These are phyloP conservation scores for Chalaropsis ovoidea DNA, from an alignment of 2,329 filamentous ascomycete species.

Conservation along the genomic window DNA sequence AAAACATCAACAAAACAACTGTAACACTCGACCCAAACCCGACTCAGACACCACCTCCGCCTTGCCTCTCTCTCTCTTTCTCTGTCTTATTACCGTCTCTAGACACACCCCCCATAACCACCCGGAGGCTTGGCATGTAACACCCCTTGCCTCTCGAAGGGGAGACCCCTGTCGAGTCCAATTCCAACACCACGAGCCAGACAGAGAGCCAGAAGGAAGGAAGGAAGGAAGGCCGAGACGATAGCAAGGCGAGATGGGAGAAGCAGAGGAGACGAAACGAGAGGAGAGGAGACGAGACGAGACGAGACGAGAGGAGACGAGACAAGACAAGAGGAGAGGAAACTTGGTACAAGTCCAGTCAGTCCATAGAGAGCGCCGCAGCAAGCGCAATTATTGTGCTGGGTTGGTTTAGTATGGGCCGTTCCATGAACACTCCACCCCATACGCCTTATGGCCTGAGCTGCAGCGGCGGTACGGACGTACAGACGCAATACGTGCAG, in stretches of 20 bases:
- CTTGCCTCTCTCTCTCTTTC: neutral
- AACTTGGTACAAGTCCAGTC: too few species aligned
- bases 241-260: neutral
- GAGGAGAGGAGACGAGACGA: neutral
- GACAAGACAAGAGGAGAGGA: neutral
- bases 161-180: slow-evolving; percentile 3
- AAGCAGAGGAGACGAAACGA: neutral
- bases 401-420: too few species aligned
- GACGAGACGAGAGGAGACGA: neutral
- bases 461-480: too few species aligned
- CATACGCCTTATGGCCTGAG: too few species aligned
- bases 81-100: neutral
- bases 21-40: neutral
- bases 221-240: slow-evolving; percentile 4
- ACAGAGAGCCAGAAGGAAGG: neutral
- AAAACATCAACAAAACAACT: neutral
- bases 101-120: neutral
- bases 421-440: too few species aligned
- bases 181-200: slow-evolving; percentile 13
- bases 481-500: too few species aligned
- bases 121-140: neutral
- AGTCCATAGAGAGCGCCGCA: too few species aligned
- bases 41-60: neutral
- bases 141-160: slow-evolving; percentile 2
- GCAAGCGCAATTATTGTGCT: too few species aligned